Evolutionary conservation across 768 basidiomycete species (phyloP).

Genomic region (Leccinum truebloodii): DNA sequence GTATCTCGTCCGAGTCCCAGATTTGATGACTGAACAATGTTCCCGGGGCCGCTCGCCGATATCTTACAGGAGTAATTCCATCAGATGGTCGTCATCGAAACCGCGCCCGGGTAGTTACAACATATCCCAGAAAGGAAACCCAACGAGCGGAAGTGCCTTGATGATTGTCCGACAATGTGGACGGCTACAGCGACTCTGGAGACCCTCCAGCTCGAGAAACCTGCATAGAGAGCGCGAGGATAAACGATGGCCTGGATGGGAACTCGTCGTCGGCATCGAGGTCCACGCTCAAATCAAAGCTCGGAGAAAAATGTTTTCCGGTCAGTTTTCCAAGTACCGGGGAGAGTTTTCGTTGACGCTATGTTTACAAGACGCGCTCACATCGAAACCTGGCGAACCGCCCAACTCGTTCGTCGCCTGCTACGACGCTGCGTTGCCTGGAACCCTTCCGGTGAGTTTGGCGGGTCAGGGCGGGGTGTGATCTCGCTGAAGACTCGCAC

Average conservation of each 20-base stretch:
- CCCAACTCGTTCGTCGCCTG: slow-evolving; percentile 75
- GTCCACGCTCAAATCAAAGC: slow-evolving; percentile 95
- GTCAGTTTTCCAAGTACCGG: slow-evolving; percentile 35
- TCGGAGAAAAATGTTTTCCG: slow-evolving; percentile 84
- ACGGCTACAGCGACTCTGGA: slow-evolving; percentile 19
- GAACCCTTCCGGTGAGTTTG: slow-evolving; percentile 79
- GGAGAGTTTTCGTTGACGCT: background rate
- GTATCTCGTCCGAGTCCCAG: background rate
- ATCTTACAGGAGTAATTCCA: background rate
- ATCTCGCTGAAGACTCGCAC: background rate
- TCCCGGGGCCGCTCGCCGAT: background rate
- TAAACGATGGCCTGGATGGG: slow-evolving; percentile 80
- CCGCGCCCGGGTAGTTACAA: background rate
- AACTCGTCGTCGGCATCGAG: slow-evolving; percentile 90
- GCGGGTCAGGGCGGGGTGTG: background rate
- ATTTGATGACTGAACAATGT: background rate
- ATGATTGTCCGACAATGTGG: slow-evolving; percentile 25
- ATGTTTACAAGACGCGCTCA: slow-evolving; percentile 37
- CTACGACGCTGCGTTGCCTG: slow-evolving; percentile 91
- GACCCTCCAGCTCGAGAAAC: background rate
- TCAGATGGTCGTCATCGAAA: background rate
- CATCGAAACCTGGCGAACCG: slow-evolving; percentile 45
- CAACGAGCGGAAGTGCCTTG: slow-evolving; percentile 18
- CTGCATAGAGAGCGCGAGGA: slow-evolving; percentile 17
- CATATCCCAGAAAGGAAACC: background rate